These are phyloP conservation scores for Penicillium janthinellum DNA, from an alignment of 2,329 filamentous ascomycete species.

Conservation along the genomic window DNA sequence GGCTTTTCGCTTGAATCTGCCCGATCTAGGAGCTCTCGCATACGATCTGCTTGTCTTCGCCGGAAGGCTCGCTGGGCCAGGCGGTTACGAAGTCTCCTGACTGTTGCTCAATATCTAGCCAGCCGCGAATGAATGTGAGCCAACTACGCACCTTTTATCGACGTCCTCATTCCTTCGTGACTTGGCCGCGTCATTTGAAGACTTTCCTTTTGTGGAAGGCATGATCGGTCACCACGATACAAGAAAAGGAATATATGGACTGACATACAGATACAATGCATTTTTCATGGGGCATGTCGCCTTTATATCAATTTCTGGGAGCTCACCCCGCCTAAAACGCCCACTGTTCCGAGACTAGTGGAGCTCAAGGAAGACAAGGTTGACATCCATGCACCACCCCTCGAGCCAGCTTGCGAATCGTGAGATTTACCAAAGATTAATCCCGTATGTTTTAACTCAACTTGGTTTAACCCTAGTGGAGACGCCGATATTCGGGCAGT, in stretches of 20 bases:
- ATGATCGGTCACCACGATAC: not conserved
- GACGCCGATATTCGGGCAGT: not conserved
- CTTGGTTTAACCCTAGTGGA: not conserved
- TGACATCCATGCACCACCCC: not conserved
- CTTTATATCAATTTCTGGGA: not conserved
- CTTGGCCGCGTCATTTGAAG: not conserved
- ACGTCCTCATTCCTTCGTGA: not conserved
- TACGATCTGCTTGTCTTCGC: constrained; percentile 9
- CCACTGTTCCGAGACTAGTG: not conserved
- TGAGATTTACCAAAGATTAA: not conserved
- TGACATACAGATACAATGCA: too few relatives aligned
- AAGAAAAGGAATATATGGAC: not conserved
- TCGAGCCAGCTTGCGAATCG: not conserved
- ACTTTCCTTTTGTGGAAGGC: not conserved
- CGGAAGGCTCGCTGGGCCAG: constrained; percentile 11
- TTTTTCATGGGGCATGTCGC: not conserved
- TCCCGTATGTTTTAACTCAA: not conserved
- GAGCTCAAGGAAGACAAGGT: not conserved
- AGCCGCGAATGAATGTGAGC: not conserved
- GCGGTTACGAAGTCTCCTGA: not conserved
- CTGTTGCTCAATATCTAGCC: not conserved
- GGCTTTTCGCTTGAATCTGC: constrained; percentile 5
- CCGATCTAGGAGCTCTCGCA: constrained; percentile 7
- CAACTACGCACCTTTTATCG: not conserved
- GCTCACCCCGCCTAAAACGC: not conserved